Percentiles rank a stretch among this genome's conserved stretches.
Conservation (phyloP, 139 green algal genomes). For the Nannochloris sp. region DNA sequence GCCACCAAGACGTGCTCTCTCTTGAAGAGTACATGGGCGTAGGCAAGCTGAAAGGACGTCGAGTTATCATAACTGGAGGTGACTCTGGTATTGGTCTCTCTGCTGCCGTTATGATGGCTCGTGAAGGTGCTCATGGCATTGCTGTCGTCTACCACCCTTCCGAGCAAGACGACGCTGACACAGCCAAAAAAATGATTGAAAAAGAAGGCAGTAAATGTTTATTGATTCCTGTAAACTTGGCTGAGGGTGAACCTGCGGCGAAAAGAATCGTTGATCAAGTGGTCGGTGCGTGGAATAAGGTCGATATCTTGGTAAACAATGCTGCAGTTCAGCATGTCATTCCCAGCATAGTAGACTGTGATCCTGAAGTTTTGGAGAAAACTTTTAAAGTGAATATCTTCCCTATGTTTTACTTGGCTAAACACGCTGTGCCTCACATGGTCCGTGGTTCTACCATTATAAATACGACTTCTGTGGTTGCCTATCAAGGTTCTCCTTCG, state of each 20-base stretch:
- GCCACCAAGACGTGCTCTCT: conserved; percentile 16
- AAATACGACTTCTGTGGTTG: conserved; percentile 56
- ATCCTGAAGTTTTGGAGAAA: conserved; percentile 10
- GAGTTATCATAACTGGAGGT: conserved; percentile 24
- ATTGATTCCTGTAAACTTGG: conserved; percentile 10
- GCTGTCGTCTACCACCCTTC: conserved; percentile 13
- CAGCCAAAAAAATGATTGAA: conserved; percentile 12
- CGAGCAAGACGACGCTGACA: background rate
- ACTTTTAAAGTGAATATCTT: conserved; percentile 57
- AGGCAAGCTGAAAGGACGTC: conserved; percentile 23
- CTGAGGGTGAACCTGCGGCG: conserved; percentile 11
- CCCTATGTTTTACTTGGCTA: conserved; percentile 56
- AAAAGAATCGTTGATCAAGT: conserved; percentile 24
- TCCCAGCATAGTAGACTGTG: background rate
- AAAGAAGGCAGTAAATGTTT: conserved; percentile 13
- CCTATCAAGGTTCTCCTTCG: conserved; percentile 29
- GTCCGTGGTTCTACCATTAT: conserved; percentile 53
- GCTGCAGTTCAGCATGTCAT: conserved; percentile 18
- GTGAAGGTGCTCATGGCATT: conserved; percentile 12
- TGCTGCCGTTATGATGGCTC: conserved; percentile 16
- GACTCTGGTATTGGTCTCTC: conserved; percentile 24
- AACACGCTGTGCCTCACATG: conserved; percentile 49
- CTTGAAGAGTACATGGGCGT: conserved; percentile 23
- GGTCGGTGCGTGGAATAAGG: conserved; percentile 5
- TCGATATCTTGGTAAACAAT: conserved; percentile 32